Evolutionary conservation across 1,139 yeast species (phyloP), one percentile per base, ranked within the genome.

Genomic region (Pichia cactophila): DNA sequence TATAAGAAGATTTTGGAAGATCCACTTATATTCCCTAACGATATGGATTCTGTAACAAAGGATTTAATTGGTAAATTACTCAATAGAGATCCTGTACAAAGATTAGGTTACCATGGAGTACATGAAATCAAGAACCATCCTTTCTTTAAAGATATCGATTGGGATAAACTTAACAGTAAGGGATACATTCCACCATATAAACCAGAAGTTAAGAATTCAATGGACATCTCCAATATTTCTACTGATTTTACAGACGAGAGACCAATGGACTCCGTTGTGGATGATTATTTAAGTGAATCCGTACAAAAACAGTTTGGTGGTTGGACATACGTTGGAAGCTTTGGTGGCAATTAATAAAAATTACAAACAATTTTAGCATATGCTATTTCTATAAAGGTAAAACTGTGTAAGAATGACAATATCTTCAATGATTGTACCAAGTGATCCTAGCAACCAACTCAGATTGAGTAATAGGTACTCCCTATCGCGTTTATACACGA

Each of bases 231-330:
- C 31, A 92, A 92, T 66, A 92, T 92, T 62, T 97, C 90, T 65
- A 80, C 81, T 54, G 97, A 89, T 64, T 92, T 92, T 65, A 92
- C 98, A 10, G 83, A 76, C 61, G 97, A 92, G 61, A 82, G 85
- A 59, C 97, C 98, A 5, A 86, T 89, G 58, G 98, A 92, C 66
- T 86, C 96, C 52, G 97, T 92, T 12, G 97, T 90, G 28, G 96
- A 90, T 64, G 96, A 89, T 63, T 86, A 78, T 58, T 77, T 81
- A 68, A 86, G 88, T 65, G 96, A 86, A 61, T 81, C 90, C 58
- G 96, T 92, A 26, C 98, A 92, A 67, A 83, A 86, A 64, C 97
- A 92, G 69, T 92, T 92, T 73, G 97, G 96, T 45, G 97, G 98
- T 5, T 92, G 98, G 98, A 90, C 97, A 1, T 90, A 89, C 66